phyloP scores from a whole-genome alignment of 352 stramenopile species.

The Phytophthora palmivora region DNA sequence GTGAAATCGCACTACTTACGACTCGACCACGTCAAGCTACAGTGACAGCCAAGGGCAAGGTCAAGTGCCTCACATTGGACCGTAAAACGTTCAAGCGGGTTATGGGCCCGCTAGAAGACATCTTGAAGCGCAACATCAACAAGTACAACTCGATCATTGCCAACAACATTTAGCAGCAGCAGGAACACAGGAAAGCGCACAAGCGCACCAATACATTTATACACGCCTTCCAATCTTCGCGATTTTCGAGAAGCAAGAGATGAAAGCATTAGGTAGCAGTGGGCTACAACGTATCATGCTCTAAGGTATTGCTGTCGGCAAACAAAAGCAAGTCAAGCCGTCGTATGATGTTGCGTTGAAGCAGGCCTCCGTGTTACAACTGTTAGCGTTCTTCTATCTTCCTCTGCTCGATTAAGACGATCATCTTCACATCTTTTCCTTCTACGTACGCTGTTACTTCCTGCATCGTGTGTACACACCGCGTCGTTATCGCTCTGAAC shows the following conservation, averaged over 20 bases:
- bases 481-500: too few species aligned
- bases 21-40: conserved; percentile 93
- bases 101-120: conserved; percentile 90
- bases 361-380: conserved; percentile 5
- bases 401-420: conserved; percentile 26
- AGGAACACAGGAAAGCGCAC: conserved; percentile 28
- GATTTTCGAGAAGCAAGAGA: conserved; percentile 19
- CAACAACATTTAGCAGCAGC: conserved; percentile 83
- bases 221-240: conserved; percentile 30
- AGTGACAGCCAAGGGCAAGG: conserved; percentile 83
- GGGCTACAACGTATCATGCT: conserved; percentile 5
- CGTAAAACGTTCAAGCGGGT: conserved; percentile 93
- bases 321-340: conserved; percentile 5
- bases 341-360: conserved; percentile 6
- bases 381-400: conserved; percentile 28
- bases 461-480: background rate
- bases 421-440: conserved; percentile 21
- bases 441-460: background rate
- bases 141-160: conserved; percentile 92
- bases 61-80: conserved; percentile 92
- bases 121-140: conserved; percentile 92
- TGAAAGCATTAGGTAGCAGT: conserved; percentile 22
- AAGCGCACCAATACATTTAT: conserved; percentile 41
- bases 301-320: conserved; percentile 5
- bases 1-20: conserved; percentile 95